A percentile compares a stretch with the other conserved stretches of the same genome.
Evolutionary conservation across 176 grass and related monocot genomes (phyloP).

Genomic region (Miscanthus lutarioriparius): DNA sequence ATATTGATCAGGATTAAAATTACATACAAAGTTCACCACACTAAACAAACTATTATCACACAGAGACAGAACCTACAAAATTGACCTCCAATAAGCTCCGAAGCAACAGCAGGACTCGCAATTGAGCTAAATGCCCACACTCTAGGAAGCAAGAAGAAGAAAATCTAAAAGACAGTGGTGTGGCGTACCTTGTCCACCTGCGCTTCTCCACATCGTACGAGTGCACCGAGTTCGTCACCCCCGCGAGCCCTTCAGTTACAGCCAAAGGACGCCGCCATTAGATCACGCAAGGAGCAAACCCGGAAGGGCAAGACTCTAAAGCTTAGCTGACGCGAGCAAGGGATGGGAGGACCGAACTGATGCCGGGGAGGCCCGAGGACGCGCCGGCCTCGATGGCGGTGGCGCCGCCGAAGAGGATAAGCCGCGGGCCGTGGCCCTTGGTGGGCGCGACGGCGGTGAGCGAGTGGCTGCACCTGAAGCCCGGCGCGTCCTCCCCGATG

Average conservation of each 20-base stretch:
- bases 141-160: background rate
- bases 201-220: constrained; percentile 77
- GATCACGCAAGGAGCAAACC: constrained; percentile 10
- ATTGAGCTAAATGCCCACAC: constrained; percentile 12
- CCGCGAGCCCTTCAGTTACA: constrained; percentile 66
- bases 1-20: background rate
- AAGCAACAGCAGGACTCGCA: background rate
- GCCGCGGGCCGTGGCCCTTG: constrained; percentile 80
- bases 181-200: constrained; percentile 71
- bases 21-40: constrained; percentile 3
- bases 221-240: constrained; percentile 96
- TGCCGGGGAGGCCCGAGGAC: constrained; percentile 65
- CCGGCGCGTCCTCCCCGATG: constrained; percentile 69
- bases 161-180: background rate
- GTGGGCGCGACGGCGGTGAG: constrained; percentile 80
- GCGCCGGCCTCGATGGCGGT: constrained; percentile 85
- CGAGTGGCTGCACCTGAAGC: constrained; percentile 75
- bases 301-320: background rate
- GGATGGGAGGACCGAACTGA: constrained; percentile 55
- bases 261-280: constrained; percentile 11
- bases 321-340: background rate
- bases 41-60: background rate
- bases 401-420: constrained; percentile 97
- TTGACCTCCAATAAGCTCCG: background rate
- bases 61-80: background rate